Evolutionary conservation across 2,329 filamentous ascomycete species (phyloP), one percentile per base, ranked within the genome.

Genomic region (Sporothrix protearum): DNA sequence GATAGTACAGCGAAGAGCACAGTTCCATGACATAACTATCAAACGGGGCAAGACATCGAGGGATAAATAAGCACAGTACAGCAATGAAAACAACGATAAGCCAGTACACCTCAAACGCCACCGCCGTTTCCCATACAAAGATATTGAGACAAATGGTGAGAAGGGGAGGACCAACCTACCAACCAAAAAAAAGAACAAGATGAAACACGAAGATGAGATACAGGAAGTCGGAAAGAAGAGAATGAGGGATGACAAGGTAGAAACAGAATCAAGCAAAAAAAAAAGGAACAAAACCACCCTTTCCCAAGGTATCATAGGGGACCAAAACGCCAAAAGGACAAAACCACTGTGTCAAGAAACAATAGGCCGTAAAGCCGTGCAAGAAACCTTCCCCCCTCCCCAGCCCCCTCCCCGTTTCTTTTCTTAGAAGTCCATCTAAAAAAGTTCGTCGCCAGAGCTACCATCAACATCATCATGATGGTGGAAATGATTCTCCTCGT

Each of bases 301-400:
- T 51, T 49, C 64, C 64, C 64, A 51, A 39, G 64, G 64, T 67
- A 67, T 67, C 64, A 67, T 67, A 8, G 64, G 22, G 42, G 28
- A 8, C 16, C 25, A 66, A 47, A 49, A 66, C 42, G 42, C 39
- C 45, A 9, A 33, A n/a, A 33, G 22, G 28, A 25, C 8, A 25
- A 59, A 36, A 3, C 30, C 49, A 16, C 3, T 55, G 10, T 25
- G 42, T 19, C 16, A n/a, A 33, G n/a, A n/a, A 45, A 64, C 5
- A 12, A 42, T 1, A 4, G 7, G 1, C 6, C 33, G 14, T 22
- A 45, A 45, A 39, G 14, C 12, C 42, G 12, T 3, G 22, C 22
- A 42, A 45, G 10, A 64, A 64, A 2, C 14, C 4, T 19, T 4
- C 9, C 3, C 42, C 42, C 14, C 1, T 47, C 42, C 42, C 12